Conservation (phyloP, 2,329 filamentous ascomycete species). For the Colletotrichum gloeosporioides region DNA sequence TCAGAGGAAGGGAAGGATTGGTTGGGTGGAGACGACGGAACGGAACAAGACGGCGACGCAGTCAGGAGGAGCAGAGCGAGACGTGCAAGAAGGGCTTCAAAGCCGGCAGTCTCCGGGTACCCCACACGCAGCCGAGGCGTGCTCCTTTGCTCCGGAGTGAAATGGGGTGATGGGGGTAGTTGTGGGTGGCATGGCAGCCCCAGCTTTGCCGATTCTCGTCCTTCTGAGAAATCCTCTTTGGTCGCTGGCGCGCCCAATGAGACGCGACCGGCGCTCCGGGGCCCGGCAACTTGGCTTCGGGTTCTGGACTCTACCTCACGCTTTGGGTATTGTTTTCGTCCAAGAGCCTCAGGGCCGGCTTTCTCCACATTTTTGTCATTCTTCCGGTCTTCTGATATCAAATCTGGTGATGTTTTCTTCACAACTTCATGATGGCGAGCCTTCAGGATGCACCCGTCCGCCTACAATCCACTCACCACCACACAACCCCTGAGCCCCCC, state of each 20-base stretch:
- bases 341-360: slow-evolving; percentile 9
- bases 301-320: background rate
- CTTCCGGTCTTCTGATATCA: background rate
- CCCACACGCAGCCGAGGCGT: background rate
- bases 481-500: background rate
- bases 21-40: background rate
- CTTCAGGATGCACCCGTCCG: background rate
- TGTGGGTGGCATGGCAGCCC: background rate
- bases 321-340: background rate
- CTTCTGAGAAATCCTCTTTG: slow-evolving; percentile 22
- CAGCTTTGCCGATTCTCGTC: slow-evolving; percentile 18
- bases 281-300: slow-evolving; percentile 13
- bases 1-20: background rate
- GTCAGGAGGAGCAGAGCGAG: background rate
- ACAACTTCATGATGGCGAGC: slow-evolving; percentile 1
- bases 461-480: background rate
- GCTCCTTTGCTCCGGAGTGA: background rate
- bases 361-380: background rate
- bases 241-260: slow-evolving; percentile 5
- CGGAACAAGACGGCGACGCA: background rate
- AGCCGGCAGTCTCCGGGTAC: background rate
- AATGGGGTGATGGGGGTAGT: background rate
- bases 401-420: background rate
- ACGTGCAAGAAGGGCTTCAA: background rate
- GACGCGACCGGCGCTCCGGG: slow-evolving; percentile 4